Percentiles rank a stretch among this genome's conserved stretches.
Conservation (phyloP, 139 green algal genomes). For the Coelastrella sp. region DNA sequence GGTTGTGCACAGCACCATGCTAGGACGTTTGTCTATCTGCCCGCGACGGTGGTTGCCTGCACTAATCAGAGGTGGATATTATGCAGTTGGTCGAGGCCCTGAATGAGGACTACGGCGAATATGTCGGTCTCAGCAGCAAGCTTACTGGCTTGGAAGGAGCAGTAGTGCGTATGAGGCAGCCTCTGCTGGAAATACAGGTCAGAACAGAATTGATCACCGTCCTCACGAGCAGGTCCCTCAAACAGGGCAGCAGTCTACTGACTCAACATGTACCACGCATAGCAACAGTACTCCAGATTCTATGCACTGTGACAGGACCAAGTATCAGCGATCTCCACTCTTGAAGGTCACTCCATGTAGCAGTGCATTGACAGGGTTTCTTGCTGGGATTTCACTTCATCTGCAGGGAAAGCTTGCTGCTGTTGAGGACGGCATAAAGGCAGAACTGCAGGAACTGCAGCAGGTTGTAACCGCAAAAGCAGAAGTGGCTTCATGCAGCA, state of each 20-base stretch:
- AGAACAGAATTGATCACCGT: not conserved
- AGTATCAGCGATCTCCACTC: no score
- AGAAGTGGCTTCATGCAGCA: not conserved
- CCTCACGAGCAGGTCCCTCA: not conserved
- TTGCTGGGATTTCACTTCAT: not conserved
- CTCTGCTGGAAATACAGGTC: conserved; percentile 82
- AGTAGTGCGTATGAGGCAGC: conserved; percentile 86
- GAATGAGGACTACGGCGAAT: conserved; percentile 96
- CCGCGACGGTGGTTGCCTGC: no score
- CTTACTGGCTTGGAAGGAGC: conserved; percentile 89
- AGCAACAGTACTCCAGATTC: no score
- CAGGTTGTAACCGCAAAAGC: no score
- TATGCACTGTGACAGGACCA: no score
- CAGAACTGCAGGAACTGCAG: conserved; percentile 72
- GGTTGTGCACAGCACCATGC: no score
- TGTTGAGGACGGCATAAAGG: conserved; percentile 62
- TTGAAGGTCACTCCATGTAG: not conserved
- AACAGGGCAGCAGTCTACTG: not conserved
- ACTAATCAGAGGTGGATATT: no score
- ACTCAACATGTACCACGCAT: no score
- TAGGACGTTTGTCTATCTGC: no score
- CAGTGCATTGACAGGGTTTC: not conserved
- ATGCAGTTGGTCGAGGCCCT: conserved; percentile 88
- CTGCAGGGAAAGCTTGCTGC: conserved; percentile 41
- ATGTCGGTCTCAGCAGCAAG: conserved; percentile 88